Conservation (phyloP, 257 asterid genomes). For the Petunia axillaris region DNA sequence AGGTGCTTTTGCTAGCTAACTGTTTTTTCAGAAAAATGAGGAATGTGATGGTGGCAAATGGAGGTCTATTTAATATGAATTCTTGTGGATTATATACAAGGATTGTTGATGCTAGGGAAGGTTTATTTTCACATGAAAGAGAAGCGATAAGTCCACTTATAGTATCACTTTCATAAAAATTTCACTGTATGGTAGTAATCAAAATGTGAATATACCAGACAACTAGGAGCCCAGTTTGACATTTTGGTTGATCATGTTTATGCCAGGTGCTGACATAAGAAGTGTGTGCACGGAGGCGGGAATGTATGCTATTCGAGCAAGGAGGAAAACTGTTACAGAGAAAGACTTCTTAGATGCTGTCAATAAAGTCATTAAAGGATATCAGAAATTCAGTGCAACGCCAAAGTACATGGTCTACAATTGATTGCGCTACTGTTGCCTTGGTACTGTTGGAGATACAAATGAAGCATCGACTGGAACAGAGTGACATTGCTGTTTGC, state of each 20-base stretch:
- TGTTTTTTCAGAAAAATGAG: not conserved
- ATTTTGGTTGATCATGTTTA: not conserved
- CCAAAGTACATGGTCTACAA: slow-evolving; percentile 97
- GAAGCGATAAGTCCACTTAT: not conserved
- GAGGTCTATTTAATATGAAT: not conserved
- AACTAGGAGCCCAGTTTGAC: not conserved
- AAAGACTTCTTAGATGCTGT: slow-evolving; percentile 94
- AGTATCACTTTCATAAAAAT: not conserved
- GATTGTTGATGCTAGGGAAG: not conserved
- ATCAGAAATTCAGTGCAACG: slow-evolving; percentile 94
- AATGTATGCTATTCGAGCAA: slow-evolving; percentile 87
- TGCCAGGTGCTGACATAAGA: slow-evolving; percentile 85
- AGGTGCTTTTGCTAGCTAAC: not conserved
- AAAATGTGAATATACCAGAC: not conserved
- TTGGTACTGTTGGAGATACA: not conserved
- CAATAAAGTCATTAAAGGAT: slow-evolving; percentile 93
- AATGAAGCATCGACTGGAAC: not conserved
- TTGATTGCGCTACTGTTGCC: slow-evolving; percentile 26
- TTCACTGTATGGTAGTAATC: not conserved
- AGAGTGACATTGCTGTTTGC: slow-evolving; percentile 6
- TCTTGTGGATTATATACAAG: not conserved
- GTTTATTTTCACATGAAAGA: not conserved
- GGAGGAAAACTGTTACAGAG: slow-evolving; percentile 94
- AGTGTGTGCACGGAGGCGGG: slow-evolving; percentile 99
- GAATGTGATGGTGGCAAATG: not conserved